phyloP scores from a whole-genome alignment of 148 eudicot species.

The Selenicereus undatus region DNA sequence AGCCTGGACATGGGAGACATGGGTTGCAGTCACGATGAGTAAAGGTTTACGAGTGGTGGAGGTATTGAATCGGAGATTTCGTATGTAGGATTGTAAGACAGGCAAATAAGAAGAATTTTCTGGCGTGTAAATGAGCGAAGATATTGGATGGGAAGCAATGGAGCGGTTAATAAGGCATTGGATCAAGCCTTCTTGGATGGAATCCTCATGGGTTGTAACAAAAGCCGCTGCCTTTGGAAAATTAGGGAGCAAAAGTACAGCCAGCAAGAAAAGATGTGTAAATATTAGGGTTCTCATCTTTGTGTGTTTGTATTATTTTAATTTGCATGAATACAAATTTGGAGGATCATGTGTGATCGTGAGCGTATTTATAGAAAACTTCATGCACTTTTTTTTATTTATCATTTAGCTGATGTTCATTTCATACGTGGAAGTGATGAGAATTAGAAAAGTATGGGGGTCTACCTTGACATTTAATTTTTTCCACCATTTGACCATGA shows the following conservation, averaged over 20 bases:
- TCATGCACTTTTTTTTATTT: background rate
- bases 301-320: background rate
- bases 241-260: background rate
- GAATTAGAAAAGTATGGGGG: conserved; percentile 2
- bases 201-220: background rate
- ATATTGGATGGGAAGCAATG: background rate
- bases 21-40: conserved; percentile 2
- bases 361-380: background rate
- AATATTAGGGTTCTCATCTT: background rate
- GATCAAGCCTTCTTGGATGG: conserved; percentile 7
- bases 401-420: background rate
- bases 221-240: background rate
- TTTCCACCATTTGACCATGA: background rate
- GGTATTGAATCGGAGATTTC: conserved; percentile 6
- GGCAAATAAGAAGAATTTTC: background rate
- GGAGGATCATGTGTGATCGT: background rate
- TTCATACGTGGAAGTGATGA: background rate
- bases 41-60: conserved; percentile 7
- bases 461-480: background rate
- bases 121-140: conserved; percentile 6
- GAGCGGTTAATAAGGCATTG: conserved; percentile 6
- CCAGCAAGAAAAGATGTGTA: background rate
- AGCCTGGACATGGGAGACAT: conserved; percentile 10
- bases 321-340: background rate
- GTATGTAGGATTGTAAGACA: background rate